Base-by-base conservation (phyloP, 306 rosid species). In the Malus orientalis region DNA sequence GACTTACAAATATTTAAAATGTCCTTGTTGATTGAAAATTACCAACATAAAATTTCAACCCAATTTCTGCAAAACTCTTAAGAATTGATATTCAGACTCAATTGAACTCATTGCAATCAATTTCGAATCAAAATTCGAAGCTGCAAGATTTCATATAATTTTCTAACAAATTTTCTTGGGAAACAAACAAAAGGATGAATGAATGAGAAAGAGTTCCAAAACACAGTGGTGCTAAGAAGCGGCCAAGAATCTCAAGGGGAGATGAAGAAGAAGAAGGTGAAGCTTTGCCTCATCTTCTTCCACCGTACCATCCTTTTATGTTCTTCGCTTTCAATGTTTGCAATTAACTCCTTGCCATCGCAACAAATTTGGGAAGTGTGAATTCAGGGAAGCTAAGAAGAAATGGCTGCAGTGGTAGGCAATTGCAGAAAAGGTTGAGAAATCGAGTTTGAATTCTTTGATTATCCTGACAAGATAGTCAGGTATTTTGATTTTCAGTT, bases 271-370 rank as follows among this genome's bases (percentile, higher is more conserved):
- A 87, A 91, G 97, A 92, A 94, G 96, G 87, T 84, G 97, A 89
- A 92, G 96, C 97, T 18, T 71, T 73, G 96, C 97, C 88, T 83
- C 99, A 90, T 90, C 97, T 92, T 91, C 97, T 81, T 89, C 97
- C 84, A 84, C 89, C 67, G 79, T 73, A 74, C 36, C 90, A 84
- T 82, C 4, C 51, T 30, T 14, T 33, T 67, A 2, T 5, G 30
- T 19, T 45, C 42, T 75, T 74, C 55, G n/a, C 72, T 11, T 68
- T 40, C 40, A 6, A 4, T n/a, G 64, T 54, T n/a, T n/a, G 66
- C 11, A 19, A 11, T 30, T 19, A 16, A 30, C 25, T 36, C 42
- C 18, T 66, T 3, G 27, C 22, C 14, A 5, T 42, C 3, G 25
- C 18, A 6, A 71, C 27, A 61, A 72, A 22, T 38, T 36, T 72